Evolutionary conservation across 495 filamentous ascomycete species (phyloP).

Genomic region (Cercophora samala): DNA sequence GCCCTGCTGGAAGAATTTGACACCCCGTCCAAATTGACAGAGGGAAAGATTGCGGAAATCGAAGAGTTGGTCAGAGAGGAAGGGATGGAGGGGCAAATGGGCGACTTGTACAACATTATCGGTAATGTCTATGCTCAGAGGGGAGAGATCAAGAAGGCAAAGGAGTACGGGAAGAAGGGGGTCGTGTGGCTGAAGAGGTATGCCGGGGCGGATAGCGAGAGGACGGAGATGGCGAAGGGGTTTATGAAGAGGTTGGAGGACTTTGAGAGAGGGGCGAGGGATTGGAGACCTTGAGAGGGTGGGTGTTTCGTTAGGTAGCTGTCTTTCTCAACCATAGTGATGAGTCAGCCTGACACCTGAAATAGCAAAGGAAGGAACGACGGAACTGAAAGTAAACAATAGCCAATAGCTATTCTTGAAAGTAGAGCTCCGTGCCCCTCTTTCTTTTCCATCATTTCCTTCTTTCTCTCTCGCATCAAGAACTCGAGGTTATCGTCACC

Average conservation of each 20-base stretch:
- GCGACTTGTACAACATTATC: constrained; percentile 29
- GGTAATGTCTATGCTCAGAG: constrained; percentile 23
- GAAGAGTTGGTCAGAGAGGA: constrained; percentile 26
- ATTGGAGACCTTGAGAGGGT: background rate
- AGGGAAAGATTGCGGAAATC: constrained; percentile 23
- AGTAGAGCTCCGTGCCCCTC: no score
- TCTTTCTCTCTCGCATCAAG: no score
- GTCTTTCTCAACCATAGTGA: no score
- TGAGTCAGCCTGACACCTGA: no score
- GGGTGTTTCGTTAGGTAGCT: no score
- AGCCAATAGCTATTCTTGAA: no score
- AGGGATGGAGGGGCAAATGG: constrained; percentile 28
- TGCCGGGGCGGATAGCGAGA: constrained; percentile 31
- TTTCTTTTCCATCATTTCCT: no score
- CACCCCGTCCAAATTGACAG: constrained; percentile 18
- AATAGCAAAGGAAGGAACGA: no score
- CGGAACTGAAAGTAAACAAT: no score
- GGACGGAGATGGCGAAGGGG: constrained; percentile 15
- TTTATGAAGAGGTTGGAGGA: constrained; percentile 21
- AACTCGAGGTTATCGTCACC: no score
- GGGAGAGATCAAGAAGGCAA: constrained; percentile 19
- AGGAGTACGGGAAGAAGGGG: constrained; percentile 21
- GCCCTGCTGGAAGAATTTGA: constrained; percentile 25
- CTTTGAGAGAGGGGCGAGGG: background rate
- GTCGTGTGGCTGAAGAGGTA: constrained; percentile 23